A percentile compares a stretch with the other conserved stretches of the same genome.
These are phyloP conservation scores for Tulasnella sp. DNA, from an alignment of 768 basidiomycete species.

Conservation along the genomic window DNA sequence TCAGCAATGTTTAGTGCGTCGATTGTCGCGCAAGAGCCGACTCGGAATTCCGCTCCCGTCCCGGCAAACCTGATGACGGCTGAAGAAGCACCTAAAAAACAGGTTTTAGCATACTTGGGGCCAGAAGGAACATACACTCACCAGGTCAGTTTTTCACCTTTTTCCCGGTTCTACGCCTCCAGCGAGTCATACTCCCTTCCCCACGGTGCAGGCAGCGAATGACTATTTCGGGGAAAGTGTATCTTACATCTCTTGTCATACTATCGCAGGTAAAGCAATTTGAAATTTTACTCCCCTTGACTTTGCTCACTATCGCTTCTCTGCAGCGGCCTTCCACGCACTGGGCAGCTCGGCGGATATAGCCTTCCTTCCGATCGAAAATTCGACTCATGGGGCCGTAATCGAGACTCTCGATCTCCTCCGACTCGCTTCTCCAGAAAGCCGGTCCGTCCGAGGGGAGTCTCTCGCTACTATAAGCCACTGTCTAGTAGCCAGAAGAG, in stretches of 20 bases:
- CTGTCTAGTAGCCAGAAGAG: conserved; percentile 17
- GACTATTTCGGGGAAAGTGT: conserved; percentile 24
- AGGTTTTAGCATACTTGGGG: conserved; percentile 17
- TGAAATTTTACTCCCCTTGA: not conserved
- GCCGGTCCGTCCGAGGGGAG: conserved; percentile 24
- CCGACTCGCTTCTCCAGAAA: conserved; percentile 16
- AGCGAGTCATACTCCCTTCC: not conserved
- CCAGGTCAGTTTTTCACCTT: conserved; percentile 17
- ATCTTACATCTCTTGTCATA: conserved; percentile 16
- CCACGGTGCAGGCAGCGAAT: conserved; percentile 24
- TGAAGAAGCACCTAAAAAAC: not conserved
- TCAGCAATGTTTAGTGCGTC: not conserved
- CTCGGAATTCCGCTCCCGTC: not conserved
- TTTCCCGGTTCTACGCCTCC: too few relatives aligned
- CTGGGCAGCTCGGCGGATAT: conserved; percentile 1
- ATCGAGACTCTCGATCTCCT: conserved; percentile 35
- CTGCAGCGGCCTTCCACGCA: conserved; percentile 12
- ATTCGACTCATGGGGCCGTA: conserved; percentile 28
- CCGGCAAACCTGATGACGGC: not conserved
- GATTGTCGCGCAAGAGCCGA: too few relatives aligned
- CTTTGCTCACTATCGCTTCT: not conserved
- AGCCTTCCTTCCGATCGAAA: conserved; percentile 30
- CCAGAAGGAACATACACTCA: conserved; percentile 35
- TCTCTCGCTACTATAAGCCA: conserved; percentile 14
- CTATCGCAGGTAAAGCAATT: conserved; percentile 24